Percentiles rank a stretch among this genome's conserved stretches.
Evolutionary conservation across 495 filamentous ascomycete species (phyloP).

Genomic region (Parmelia sp.): DNA sequence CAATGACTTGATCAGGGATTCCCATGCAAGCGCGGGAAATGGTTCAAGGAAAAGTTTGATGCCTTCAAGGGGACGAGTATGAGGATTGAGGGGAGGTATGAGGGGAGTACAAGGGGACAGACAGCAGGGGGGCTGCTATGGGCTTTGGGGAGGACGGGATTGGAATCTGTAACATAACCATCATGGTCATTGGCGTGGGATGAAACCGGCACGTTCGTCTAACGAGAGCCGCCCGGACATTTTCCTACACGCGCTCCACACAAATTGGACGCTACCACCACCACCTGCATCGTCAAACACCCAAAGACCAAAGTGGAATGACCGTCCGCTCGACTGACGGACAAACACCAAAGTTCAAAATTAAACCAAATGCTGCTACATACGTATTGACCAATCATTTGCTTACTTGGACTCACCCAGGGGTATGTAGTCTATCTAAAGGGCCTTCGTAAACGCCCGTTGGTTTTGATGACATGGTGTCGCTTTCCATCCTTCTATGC

Average conservation of each 20-base stretch:
- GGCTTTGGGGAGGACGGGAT: too few species aligned
- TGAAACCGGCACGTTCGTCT: neutral
- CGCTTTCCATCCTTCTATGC: constrained; percentile 4
- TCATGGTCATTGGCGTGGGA: neutral
- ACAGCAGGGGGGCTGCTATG: too few species aligned
- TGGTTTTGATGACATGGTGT: neutral
- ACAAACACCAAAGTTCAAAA: too few species aligned
- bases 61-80: too few species aligned
- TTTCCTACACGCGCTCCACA: neutral
- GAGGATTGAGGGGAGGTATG: too few species aligned
- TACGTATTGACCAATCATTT: neutral
- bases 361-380: too few species aligned
- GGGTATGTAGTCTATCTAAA: constrained; percentile 8
- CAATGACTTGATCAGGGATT: neutral
- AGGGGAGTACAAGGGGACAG: too few species aligned
- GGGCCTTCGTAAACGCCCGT: neutral
- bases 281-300: neutral
- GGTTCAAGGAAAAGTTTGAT: neutral
- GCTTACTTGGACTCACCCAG: neutral
- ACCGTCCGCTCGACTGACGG: too few species aligned
- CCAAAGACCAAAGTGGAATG: neutral
- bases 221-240: neutral
- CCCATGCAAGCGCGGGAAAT: neutral
- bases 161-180: too few species aligned
- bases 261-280: neutral